phyloP scores from a whole-genome alignment of 768 basidiomycete genomes.

The Kwoniella dejecticola region DNA sequence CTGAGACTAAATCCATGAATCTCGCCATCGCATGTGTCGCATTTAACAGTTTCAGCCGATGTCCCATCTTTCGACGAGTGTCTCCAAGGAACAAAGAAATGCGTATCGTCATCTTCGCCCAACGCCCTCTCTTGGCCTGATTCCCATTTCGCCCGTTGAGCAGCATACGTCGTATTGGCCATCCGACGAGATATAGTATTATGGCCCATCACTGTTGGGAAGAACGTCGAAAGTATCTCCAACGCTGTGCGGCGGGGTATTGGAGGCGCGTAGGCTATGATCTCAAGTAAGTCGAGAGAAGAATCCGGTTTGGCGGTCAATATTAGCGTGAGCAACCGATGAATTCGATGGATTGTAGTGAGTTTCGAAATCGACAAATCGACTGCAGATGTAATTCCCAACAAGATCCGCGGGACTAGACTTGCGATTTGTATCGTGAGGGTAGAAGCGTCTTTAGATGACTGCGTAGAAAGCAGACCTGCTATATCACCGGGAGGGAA shows the following conservation, averaged over 20 bases:
- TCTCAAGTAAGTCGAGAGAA: conserved; percentile 70
- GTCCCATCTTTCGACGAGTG: conserved; percentile 25
- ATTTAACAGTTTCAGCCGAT: conserved; percentile 49
- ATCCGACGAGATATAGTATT: conserved; percentile 64
- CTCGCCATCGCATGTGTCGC: conserved; percentile 61
- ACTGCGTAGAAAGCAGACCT: conserved; percentile 59
- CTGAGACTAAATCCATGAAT: conserved; percentile 71
- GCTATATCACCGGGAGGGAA: conserved; percentile 17
- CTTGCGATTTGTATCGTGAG: conserved; percentile 65
- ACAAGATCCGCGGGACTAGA: conserved; percentile 66
- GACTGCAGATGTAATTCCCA: conserved; percentile 65
- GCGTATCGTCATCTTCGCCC: conserved; percentile 34
- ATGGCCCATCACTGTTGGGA: conserved; percentile 73
- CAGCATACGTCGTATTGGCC: conserved; percentile 55
- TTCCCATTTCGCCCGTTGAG: conserved; percentile 33
- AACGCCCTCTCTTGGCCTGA: conserved; percentile 31
- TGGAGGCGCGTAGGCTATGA: conserved; percentile 68
- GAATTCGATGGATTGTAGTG: conserved; percentile 61
- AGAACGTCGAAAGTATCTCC: conserved; percentile 64
- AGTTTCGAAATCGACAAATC: conserved; percentile 54
- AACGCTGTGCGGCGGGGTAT: conserved; percentile 64
- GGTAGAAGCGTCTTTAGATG: conserved; percentile 60
- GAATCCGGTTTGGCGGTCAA: conserved; percentile 67
- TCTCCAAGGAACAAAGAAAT: conserved; percentile 44
- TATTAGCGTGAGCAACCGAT: conserved; percentile 63